phyloP scores from a whole-genome alignment of 345 rosid genomes.

The Ceriops zippeliana region DNA sequence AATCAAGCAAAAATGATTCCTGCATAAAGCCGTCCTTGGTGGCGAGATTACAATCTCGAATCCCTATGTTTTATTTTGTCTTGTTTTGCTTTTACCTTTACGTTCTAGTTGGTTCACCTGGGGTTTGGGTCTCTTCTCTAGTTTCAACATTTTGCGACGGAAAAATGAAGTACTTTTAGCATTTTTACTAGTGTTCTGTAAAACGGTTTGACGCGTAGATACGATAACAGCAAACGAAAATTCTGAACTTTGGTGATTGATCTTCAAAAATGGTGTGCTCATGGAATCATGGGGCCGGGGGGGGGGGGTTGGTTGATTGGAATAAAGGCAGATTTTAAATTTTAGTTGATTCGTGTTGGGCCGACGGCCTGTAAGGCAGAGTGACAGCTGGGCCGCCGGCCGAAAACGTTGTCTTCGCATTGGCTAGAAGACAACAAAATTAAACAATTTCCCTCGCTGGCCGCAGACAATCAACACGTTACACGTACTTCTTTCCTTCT shows the following conservation, averaged over 20 bases:
- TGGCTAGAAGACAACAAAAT: too few species aligned
- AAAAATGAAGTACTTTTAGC: not conserved
- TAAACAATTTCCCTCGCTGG: too few species aligned
- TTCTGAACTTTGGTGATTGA: slow-evolving; percentile 35
- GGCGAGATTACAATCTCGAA: slow-evolving; percentile 18
- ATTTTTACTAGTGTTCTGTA: not conserved
- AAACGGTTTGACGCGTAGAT: not conserved
- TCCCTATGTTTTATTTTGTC: not conserved
- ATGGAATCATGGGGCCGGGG: slow-evolving; percentile 4
- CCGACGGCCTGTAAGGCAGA: too few species aligned
- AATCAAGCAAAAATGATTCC: slow-evolving; percentile 33
- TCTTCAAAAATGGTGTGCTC: slow-evolving; percentile 22
- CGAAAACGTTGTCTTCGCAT: too few species aligned
- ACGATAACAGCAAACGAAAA: not conserved
- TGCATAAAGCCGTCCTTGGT: slow-evolving; percentile 20
- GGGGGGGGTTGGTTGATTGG: not conserved
- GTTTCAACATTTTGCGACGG: slow-evolving; percentile 1
- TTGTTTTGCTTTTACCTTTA: not conserved
- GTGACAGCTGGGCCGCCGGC: too few species aligned
- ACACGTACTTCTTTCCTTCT: too few species aligned
- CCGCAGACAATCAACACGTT: too few species aligned
- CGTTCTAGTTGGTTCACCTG: not conserved
- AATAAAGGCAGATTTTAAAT: too few species aligned
- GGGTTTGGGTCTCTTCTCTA: slow-evolving; percentile 8
- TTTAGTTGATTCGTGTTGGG: too few species aligned